Evolutionary conservation across 208 protist species (phyloP).

Genomic region (Leishmania lainsoni): DNA sequence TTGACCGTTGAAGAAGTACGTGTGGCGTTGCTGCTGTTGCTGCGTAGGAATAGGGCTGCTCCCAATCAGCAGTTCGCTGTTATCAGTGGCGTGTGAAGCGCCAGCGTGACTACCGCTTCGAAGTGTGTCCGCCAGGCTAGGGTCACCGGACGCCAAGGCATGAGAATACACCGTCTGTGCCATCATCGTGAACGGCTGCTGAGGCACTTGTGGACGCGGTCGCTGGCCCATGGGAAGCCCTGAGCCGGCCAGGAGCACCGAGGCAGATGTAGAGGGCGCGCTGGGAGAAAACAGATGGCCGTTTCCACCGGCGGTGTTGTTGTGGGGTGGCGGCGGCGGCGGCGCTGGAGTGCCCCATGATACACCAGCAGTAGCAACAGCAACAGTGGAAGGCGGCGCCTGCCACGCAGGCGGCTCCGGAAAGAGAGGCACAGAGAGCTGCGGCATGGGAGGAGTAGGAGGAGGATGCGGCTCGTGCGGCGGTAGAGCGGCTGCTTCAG

Average conservation of each 20-base stretch:
- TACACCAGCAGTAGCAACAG: neutral
- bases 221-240: slow-evolving; percentile 10
- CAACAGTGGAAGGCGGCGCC: neutral
- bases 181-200: slow-evolving; percentile 1
- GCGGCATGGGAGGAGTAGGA: neutral
- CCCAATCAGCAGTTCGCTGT: slow-evolving; percentile 27
- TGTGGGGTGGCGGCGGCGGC: neutral
- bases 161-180: neutral
- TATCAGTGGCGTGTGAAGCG: neutral
- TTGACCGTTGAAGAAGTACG: neutral
- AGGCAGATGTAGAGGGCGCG: neutral
- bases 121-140: slow-evolving; percentile 25
- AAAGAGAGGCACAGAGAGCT: slow-evolving; percentile 43
- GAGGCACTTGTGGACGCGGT: neutral
- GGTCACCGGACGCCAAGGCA: neutral
- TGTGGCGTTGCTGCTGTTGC: neutral
- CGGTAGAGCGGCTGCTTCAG: neutral
- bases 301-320: neutral
- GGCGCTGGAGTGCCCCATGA: neutral
- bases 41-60: slow-evolving; percentile 24
- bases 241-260: slow-evolving; percentile 1
- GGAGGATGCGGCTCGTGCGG: neutral
- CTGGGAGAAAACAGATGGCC: neutral
- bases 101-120: slow-evolving; percentile 5
- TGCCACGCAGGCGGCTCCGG: slow-evolving; percentile 35